Evolutionary conservation across 768 basidiomycete species (phyloP).

Genomic region (Ramaria sp.): DNA sequence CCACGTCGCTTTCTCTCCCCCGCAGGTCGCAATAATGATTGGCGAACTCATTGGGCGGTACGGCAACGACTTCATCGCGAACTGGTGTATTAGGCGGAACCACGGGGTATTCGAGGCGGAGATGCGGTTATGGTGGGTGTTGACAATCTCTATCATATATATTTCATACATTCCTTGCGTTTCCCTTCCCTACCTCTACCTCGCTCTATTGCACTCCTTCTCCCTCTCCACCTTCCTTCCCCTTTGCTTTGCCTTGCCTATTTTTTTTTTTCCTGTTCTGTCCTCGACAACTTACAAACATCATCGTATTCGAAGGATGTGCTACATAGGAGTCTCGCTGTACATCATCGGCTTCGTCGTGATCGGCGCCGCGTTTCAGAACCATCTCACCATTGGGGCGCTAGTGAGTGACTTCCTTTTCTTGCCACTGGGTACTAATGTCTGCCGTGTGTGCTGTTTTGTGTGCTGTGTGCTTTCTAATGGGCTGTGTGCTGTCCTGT

Average conservation of each 20-base stretch:
- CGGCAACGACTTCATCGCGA: conserved; percentile 43
- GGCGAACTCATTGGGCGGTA: conserved; percentile 45
- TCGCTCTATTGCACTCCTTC: too few relatives aligned
- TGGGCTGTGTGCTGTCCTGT: too few relatives aligned
- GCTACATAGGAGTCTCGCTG: conserved; percentile 48
- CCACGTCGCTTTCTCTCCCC: too few relatives aligned
- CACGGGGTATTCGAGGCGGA: conserved; percentile 52
- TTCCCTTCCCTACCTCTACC: too few relatives aligned
- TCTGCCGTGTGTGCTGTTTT: conserved; percentile 14
- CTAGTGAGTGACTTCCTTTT: too few relatives aligned
- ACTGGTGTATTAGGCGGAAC: conserved; percentile 34
- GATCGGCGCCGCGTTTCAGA: conserved; percentile 44
- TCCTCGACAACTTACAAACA: too few relatives aligned
- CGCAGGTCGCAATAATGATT: conserved; percentile 38
- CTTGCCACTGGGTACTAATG: too few relatives aligned
- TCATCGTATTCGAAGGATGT: conserved; percentile 34
- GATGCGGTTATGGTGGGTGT: conserved; percentile 43
- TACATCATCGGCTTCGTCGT: conserved; percentile 52
- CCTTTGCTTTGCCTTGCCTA: too few relatives aligned
- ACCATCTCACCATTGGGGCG: conserved; percentile 39
- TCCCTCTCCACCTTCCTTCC: too few relatives aligned
- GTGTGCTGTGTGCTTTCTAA: not conserved
- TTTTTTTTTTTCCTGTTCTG: too few relatives aligned
- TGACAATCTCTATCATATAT: too few relatives aligned
- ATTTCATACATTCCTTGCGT: too few relatives aligned